Evolutionary conservation across 257 asterid species (phyloP).

Genomic region (Pogostemon cablin): DNA sequence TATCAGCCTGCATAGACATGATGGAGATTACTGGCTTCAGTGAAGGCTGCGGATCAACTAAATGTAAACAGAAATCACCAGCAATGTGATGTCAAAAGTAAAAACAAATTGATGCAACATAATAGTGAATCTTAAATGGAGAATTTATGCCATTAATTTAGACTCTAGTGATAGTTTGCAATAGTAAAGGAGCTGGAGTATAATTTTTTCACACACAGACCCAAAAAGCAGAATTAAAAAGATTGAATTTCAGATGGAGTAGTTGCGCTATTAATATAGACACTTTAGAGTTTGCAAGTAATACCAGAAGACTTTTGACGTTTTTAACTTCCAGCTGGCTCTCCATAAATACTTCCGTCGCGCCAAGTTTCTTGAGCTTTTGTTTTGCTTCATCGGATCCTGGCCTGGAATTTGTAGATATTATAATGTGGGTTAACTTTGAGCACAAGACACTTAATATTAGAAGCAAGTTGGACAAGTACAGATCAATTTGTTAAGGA

Average conservation of each 20-base stretch:
- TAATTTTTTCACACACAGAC: background rate
- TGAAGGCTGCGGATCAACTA: conserved; percentile 17
- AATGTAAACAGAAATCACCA: conserved; percentile 6
- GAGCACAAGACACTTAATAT: background rate
- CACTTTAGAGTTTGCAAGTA: conserved; percentile 24
- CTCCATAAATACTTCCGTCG: conserved; percentile 84
- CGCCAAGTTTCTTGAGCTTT: conserved; percentile 83
- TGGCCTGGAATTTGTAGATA: conserved; percentile 51
- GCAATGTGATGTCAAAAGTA: conserved; percentile 17
- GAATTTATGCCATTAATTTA: conserved; percentile 12
- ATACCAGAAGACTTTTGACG: conserved; percentile 82
- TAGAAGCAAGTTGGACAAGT: conserved; percentile 23
- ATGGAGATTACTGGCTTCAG: conserved; percentile 18
- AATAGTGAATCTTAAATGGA: conserved; percentile 12
- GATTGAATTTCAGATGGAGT: background rate
- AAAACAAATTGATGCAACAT: background rate
- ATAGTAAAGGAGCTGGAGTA: background rate
- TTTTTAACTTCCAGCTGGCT: conserved; percentile 78
- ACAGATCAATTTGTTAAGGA: conserved; percentile 4
- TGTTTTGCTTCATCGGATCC: conserved; percentile 86
- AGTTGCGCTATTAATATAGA: background rate
- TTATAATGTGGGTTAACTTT: conserved; percentile 33
- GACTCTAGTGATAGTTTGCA: conserved; percentile 23
- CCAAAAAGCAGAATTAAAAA: background rate
- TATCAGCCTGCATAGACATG: conserved; percentile 52